Evolutionary conservation across 768 basidiomycete species (phyloP), one percentile per base, ranked within the genome.

Genomic region (Lentinula sp.): DNA sequence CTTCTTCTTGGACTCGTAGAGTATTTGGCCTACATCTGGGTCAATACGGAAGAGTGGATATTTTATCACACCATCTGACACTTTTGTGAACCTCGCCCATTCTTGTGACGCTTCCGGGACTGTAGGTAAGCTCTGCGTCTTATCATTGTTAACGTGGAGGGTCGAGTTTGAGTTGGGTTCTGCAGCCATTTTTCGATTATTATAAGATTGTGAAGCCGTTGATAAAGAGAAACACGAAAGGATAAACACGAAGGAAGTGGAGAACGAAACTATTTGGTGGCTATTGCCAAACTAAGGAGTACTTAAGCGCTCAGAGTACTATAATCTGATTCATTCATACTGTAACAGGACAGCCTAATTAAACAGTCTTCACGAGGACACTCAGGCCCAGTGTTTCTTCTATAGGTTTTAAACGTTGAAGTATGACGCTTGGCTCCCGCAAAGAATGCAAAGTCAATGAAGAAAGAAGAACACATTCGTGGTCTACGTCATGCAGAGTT

Each of bases 81-180:
- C 86, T 68, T 96, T 97, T 64, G 85, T 85, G 87, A 96, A 89
- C 0, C 81, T 80, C 0, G 82, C 84, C 48, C 91, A 91, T 6
- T 79, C 72, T 68, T 84, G 81, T 23, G 92, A 73, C 12, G 81
- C 66, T 50, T 72, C 71, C 0, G 90, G 88, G 2, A 91, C 83
- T 0, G 79, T 32, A 28, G 55, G 39, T 41, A 56, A 43, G 41
- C 41, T 43, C 10, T 43, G 39, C 12, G 35, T 35, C 50, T 32
- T 32, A 6, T 10, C 23, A 8, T 48, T 48, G 18, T 48, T 20
- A 12, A 48, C 18, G 8, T 48, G 20, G 7, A 8, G 7, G 4
- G 20, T 9, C 3, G n/a, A 8, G 8, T 23, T n/a, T 23, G 20
- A 10, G 46, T 1, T 48, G 18, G 46, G 9, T 48, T 48, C 18